A percentile compares a stretch with the other conserved stretches of the same genome.
These are phyloP conservation scores for Vitis hybrid DNA, from an alignment of 177 flowering plant genomes.

Conservation along the genomic window DNA sequence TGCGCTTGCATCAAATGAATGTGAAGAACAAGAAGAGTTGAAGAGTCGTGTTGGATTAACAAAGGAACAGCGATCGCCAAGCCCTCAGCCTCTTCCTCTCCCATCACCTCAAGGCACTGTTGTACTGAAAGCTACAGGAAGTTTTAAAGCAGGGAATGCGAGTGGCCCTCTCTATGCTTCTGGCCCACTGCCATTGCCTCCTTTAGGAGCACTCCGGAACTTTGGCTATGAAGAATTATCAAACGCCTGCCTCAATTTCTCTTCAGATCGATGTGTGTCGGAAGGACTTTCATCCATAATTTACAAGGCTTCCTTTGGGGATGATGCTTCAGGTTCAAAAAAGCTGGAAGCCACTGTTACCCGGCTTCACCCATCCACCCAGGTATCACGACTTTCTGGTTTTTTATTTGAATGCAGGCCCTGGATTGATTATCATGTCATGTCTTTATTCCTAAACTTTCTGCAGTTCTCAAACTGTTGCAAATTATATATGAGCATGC, in stretches of 20 bases:
- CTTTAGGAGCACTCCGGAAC: conserved; percentile 50
- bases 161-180: conserved; percentile 68
- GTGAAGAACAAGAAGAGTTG: conserved; percentile 64
- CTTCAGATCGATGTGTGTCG: conserved; percentile 76
- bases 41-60: conserved; percentile 34
- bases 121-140: conserved; percentile 53
- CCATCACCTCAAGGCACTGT: conserved; percentile 63
- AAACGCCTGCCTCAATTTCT: conserved; percentile 72
- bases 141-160: conserved; percentile 57
- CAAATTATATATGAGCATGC: too few species aligned
- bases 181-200: conserved; percentile 93
- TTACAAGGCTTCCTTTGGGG: conserved; percentile 85
- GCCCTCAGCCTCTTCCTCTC: conserved; percentile 92
- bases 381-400: conserved; percentile 38
- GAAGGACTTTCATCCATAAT: conserved; percentile 79
- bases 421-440: background rate
- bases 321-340: conserved; percentile 57
- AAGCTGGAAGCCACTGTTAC: conserved; percentile 88
- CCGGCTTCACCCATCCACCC: conserved; percentile 67
- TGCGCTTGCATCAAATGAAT: conserved; percentile 48
- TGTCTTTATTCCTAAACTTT: too few species aligned
- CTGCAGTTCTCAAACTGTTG: too few species aligned
- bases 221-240: conserved; percentile 76
- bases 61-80: conserved; percentile 52
- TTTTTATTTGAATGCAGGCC: background rate